Conservation (phyloP, 345 rosid species). For the Eucalyptus cladocalyx region DNA sequence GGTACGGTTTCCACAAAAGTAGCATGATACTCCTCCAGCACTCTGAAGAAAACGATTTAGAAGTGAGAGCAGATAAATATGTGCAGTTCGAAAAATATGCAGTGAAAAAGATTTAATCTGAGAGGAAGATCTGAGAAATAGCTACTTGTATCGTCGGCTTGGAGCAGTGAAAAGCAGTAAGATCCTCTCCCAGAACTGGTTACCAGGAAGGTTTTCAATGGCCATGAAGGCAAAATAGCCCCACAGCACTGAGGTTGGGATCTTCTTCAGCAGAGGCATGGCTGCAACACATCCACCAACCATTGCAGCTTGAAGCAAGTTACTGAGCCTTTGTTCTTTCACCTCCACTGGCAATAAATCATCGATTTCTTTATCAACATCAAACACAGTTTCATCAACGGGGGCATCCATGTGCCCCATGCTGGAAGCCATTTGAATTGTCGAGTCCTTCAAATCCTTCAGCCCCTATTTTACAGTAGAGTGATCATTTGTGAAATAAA, state of each 20-base stretch:
- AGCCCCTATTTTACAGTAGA: background rate
- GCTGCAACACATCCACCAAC: conserved; percentile 82
- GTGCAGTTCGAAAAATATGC: background rate
- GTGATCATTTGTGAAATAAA: background rate
- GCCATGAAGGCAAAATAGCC: conserved; percentile 97
- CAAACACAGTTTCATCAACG: conserved; percentile 53
- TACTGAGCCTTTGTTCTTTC: conserved; percentile 89
- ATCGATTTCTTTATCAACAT: conserved; percentile 80
- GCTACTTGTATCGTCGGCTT: conserved; percentile 87
- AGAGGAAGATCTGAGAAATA: background rate
- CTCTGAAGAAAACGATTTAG: conserved; percentile 23
- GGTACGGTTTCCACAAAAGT: conserved; percentile 86
- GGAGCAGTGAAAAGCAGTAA: conserved; percentile 78
- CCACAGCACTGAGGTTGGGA: conserved; percentile 91
- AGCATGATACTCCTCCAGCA: conserved; percentile 66
- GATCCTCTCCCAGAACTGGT: conserved; percentile 94
- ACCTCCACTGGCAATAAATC: conserved; percentile 84
- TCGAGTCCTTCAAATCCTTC: conserved; percentile 3
- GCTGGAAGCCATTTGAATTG: background rate
- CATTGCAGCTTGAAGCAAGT: conserved; percentile 81
- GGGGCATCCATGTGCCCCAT: background rate
- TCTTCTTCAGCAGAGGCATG: conserved; percentile 78
- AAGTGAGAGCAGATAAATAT: background rate
- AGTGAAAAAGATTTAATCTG: background rate
- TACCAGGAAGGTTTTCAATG: conserved; percentile 87